A percentile compares a stretch with the other conserved stretches of the same genome.
phyloP scores from a whole-genome alignment of 306 rosid species.

The Abrus precatorius region DNA sequence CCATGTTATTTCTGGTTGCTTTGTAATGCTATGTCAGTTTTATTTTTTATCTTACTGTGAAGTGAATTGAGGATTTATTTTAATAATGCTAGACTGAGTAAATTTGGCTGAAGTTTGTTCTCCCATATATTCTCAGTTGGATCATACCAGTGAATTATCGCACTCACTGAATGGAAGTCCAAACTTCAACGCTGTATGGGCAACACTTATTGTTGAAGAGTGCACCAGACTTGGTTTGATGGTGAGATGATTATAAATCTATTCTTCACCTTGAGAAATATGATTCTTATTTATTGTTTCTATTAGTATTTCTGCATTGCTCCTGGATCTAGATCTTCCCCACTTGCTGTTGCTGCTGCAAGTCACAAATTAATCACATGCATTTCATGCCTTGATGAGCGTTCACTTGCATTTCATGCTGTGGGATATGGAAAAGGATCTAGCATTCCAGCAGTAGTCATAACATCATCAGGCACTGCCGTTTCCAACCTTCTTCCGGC shows the following conservation, averaged over 20 bases:
- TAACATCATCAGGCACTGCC: conserved; percentile 98
- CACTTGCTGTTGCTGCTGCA: conserved; percentile 98
- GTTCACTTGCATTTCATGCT: conserved; percentile 97
- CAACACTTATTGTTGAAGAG: conserved; percentile 92
- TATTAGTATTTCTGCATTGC: conserved; percentile 95
- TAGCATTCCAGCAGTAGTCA: conserved; percentile 86
- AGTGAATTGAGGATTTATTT: conserved; percentile 40
- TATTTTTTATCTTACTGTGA: conserved; percentile 30
- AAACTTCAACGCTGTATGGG: conserved; percentile 92
- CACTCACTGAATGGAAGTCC: conserved; percentile 65
- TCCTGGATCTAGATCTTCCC: conserved; percentile 98
- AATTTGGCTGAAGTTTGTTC: conserved; percentile 54
- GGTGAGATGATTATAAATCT: conserved; percentile 64
- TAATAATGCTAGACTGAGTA: conserved; percentile 42
- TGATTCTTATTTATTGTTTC: conserved; percentile 58
- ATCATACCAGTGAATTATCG: conserved; percentile 54
- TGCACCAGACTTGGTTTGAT: conserved; percentile 93
- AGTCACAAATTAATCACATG: conserved; percentile 82
- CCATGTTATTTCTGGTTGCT: neutral
- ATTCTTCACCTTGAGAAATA: conserved; percentile 35
- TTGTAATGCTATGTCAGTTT: conserved; percentile 23
- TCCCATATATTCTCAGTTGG: conserved; percentile 75
- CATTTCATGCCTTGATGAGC: conserved; percentile 86
- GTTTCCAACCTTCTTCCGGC: conserved; percentile 98
- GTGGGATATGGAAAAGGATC: conserved; percentile 97